These are phyloP conservation scores for Claviceps citrina DNA, from an alignment of 2,329 filamentous ascomycete genomes.

Conservation along the genomic window DNA sequence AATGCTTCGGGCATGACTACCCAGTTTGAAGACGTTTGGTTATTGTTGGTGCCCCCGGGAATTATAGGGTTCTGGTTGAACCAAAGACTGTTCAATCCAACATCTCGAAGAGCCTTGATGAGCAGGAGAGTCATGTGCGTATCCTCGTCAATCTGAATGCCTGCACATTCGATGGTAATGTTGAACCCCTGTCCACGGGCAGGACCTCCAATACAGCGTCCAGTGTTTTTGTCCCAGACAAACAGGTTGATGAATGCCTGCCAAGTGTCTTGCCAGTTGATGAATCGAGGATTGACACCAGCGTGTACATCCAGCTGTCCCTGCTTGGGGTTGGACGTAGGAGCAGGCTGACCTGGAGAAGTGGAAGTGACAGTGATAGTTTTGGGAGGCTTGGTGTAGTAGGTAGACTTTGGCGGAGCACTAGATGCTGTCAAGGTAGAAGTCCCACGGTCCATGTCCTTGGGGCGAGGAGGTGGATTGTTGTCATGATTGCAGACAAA, in stretches of 20 bases:
- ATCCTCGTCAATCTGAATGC: constrained; percentile 23
- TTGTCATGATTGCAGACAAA: constrained; percentile 26
- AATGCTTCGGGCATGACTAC: constrained; percentile 26
- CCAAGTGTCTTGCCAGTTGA: constrained; percentile 26
- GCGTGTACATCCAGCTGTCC: constrained; percentile 19
- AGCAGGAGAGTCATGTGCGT: constrained; percentile 25
- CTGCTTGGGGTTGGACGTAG: constrained; percentile 15
- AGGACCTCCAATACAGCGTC: constrained; percentile 18
- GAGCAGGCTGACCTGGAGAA: constrained; percentile 15
- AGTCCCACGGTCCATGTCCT: constrained; percentile 21
- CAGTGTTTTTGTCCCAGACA: constrained; percentile 23
- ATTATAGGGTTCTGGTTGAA: constrained; percentile 25
- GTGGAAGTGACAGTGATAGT: constrained; percentile 11
- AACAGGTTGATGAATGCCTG: constrained; percentile 25
- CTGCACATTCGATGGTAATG: constrained; percentile 22
- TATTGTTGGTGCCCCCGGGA: constrained; percentile 17
- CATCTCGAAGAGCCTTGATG: constrained; percentile 23
- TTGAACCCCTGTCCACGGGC: constrained; percentile 21
- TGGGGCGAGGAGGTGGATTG: constrained; percentile 18
- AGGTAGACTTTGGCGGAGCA: constrained; percentile 19
- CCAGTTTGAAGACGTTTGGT: constrained; percentile 17
- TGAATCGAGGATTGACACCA: constrained; percentile 22
- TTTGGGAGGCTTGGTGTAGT: constrained; percentile 16
- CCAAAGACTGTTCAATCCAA: constrained; percentile 23
- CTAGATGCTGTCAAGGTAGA: constrained; percentile 19